Evolutionary conservation across 768 basidiomycete genomes (phyloP), one percentile per base, ranked within the genome.

Genomic region (Lentinula sp.): DNA sequence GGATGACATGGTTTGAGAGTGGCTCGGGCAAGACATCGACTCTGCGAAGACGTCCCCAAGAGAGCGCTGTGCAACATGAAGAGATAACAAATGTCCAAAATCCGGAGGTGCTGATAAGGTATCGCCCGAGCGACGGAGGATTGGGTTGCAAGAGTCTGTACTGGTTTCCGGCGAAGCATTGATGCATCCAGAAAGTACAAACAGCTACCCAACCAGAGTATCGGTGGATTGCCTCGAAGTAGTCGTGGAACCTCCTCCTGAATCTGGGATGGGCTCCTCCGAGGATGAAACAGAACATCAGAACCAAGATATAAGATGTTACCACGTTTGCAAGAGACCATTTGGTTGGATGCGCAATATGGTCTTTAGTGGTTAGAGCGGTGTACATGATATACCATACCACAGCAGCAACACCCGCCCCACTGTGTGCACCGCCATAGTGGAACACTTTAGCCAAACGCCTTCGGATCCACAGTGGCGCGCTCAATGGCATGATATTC

Each of bases 391-490:
- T 73, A 61, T 80, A 73, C 82, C 82, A 84, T 5, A 83, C 73
- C 3, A 80, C 72, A 1, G 79, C 80, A n/a, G 82, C 79, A 8
- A 79, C 74, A 2, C 78, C 82, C 57, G 76, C 74, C 11, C 82
- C 82, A 55, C 80, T 81, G 65, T 84, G 83, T 9, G 79, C 78
- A 64, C 83, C 83, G 35, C 82, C 83, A 61, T 81, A 81, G 61
- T 80, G 79, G 62, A 80, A 84, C 1, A 84, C 80, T 52, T 80
- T 76, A 8, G 81, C 82, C 34, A 76, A 71, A 32, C 75, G 66
- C 10, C 78, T 74, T 13, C 83, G 77, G 57, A 84, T 67, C 70
- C 74, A 77, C 62, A 73, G 64, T 15, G 69, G 82, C 64, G 64
- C 71, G 63, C 57, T 74, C 66, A 72, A 78, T 63, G 73, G 69